Base-by-base conservation (phyloP, 371 early-diverging fungal species). In the Mortierella sp. region DNA sequence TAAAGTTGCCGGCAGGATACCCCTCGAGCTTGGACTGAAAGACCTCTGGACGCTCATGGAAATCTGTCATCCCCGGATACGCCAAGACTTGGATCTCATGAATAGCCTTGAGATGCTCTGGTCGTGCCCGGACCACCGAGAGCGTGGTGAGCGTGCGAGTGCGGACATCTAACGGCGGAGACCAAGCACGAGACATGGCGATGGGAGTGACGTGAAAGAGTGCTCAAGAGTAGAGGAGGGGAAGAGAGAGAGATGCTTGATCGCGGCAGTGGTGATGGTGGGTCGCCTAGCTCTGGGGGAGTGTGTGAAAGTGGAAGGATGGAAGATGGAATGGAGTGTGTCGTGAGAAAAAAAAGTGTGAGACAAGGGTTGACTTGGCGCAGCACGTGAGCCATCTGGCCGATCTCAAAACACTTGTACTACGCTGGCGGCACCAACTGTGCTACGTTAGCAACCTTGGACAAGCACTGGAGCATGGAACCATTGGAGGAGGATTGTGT, bases 1-100 rank as follows among this genome's bases (percentile, higher is more conserved):
- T 49, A 68, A 76, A 76, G 55, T 76, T 76, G n/a, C 76, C 76
- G 2, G 76, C 69, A 1, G 76, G 76, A 39, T 76, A 76, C 17
- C 40, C 29, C 19, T 68, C 61, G 6, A 76, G 45, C 27, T 76
- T 76, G 13, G 68, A 60, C 14, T 58, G 57, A 37, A 76, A 76
- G 49, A 76, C 76, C 10, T 76, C 61, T 3, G 57, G 57, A 2
- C 49, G 53, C 41, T 76, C 76, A 34, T 68, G 76, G 14, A 68
- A 68, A 16, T 63, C 57, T 0, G 47, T 5, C 1, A 53, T 39
- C 10, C 46, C 69, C 7, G 60, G 60, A 58, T 68, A 76, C 21
- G 69, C 68, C 7, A 64, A 25, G 10, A 68, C 3, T n/a, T 76
- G 76, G 54, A 74, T 63, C 19, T 43, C 29, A 57, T 74, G 64